Percentiles rank a stretch among this genome's conserved stretches.
phyloP scores from a whole-genome alignment of 306 rosid species.

The Sindora glabra region DNA sequence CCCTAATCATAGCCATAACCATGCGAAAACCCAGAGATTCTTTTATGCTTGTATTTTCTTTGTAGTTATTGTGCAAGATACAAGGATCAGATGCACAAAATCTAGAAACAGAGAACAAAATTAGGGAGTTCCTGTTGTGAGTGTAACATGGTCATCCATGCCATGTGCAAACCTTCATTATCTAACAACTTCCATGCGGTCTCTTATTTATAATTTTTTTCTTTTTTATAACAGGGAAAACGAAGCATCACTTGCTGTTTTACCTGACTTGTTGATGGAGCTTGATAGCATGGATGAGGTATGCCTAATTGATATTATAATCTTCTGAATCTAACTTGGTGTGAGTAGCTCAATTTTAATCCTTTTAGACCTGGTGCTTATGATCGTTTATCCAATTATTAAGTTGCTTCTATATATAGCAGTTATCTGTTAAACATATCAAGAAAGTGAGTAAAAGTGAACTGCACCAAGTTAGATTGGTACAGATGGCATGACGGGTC shows the following conservation, averaged over 20 bases:
- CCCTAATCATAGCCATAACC: background rate
- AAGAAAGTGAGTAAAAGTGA: background rate
- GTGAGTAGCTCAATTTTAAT: background rate
- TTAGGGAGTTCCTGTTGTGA: background rate
- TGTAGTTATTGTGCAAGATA: background rate
- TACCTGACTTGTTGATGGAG: slow-evolving; percentile 83
- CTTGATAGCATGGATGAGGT: slow-evolving; percentile 95
- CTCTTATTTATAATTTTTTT: background rate
- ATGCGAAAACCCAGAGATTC: background rate
- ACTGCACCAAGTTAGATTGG: background rate
- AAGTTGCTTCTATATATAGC: background rate
- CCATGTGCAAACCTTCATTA: background rate
- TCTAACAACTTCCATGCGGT: background rate
- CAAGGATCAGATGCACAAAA: background rate
- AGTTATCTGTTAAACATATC: background rate
- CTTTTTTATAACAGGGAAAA: slow-evolving; percentile 61
- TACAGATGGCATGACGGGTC: background rate
- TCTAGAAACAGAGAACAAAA: background rate
- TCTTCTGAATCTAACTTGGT: slow-evolving; percentile 6
- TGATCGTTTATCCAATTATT: background rate
- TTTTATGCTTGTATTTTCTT: background rate
- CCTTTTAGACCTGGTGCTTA: background rate
- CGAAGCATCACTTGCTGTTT: slow-evolving; percentile 98
- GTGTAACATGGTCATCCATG: background rate
- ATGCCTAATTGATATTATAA: slow-evolving; percentile 10